phyloP scores from a whole-genome alignment of 768 basidiomycete species.

The Chalciporus sphaerocephalus region DNA sequence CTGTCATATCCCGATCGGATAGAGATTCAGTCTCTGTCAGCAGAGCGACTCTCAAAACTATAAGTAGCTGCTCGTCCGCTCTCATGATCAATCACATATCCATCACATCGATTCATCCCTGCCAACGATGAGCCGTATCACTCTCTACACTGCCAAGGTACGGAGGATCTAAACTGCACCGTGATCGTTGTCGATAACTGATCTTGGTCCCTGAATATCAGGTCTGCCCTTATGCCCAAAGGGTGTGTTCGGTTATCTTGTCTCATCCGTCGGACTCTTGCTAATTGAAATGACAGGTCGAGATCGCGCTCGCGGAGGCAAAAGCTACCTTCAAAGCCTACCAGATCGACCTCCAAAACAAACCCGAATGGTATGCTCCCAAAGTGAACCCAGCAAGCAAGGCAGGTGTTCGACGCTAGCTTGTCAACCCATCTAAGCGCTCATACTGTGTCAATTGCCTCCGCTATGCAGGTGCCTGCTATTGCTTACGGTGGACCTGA shows the following conservation, averaged over 20 bases:
- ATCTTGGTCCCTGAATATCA: too few relatives aligned
- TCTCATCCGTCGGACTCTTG: not conserved
- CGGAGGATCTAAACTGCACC: not conserved
- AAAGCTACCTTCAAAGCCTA: constrained; percentile 45
- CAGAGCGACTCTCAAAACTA: not conserved
- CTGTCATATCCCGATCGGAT: too few relatives aligned
- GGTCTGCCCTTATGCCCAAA: constrained; percentile 58
- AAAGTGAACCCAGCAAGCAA: constrained; percentile 66
- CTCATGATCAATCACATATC: not conserved
- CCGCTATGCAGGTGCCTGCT: constrained; percentile 23
- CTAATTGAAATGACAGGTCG: constrained; percentile 34
- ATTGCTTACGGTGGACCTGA: constrained; percentile 59
- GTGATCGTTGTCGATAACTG: too few relatives aligned
- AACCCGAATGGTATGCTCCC: constrained; percentile 65
- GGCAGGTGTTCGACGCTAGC: constrained; percentile 33
- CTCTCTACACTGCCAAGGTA: constrained; percentile 48
- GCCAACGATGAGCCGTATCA: constrained; percentile 29
- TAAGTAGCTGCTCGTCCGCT: not conserved
- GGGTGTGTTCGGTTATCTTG: constrained; percentile 33
- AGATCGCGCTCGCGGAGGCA: constrained; percentile 60
- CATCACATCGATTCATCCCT: not conserved
- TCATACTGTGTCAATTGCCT: not conserved
- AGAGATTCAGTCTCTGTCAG: too few relatives aligned
- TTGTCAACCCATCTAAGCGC: not conserved
- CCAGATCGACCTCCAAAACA: constrained; percentile 59